Base-by-base conservation (phyloP, 116 monocot genomes). In the Dioscorea cayenensis region DNA sequence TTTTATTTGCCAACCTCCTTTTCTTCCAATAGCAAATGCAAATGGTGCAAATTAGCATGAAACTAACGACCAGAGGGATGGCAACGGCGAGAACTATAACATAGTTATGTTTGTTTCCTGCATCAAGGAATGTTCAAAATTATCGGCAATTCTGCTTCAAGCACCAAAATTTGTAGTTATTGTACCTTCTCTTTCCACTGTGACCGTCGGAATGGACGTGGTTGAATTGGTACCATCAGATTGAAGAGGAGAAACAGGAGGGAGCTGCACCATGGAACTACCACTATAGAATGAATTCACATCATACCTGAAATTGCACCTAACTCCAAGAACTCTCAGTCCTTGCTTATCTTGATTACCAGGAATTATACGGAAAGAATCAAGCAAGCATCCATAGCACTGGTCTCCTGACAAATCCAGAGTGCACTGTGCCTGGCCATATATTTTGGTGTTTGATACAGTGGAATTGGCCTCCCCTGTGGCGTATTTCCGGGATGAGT, bases 401-500 rank as follows among this genome's bases (percentile, higher is more conserved):
- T 66, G 18, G 20, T 58, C 21, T 0, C 18, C 28, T 17, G 66
- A 20, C 38, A 67, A 43, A 55, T 76, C 76, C 28, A n/a, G 32
- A 1, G 69, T 76, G 76, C 68, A 76, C 68, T 76, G 76, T 19
- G 49, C 60, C 67, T 68, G 38, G 0, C 76, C 76, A 28, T 68
- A 76, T 63, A 67, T 61, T 17, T 13, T 76, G 36, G 66, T 66
- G 11, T 27, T 17, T 0, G 8, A 37, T 14, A 37, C 22, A 19
- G 60, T 69, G 28, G 69, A 43, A 29, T 49, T 60, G 7, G 48
- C 62, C 60, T 36, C 76, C 19, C 59, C 67, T 16, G 62, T 68
- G 11, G 21, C 67, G 36, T 62, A 69, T 37, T 19, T 68, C 18
- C 28, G 36, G 22, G 14, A 37, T 29, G 76, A 68, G 72, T 61